A percentile compares a stretch with the other conserved stretches of the same genome.
These are phyloP conservation scores for Fusarium albosuccineum DNA, from an alignment of 2,329 filamentous ascomycete species.

Conservation along the genomic window DNA sequence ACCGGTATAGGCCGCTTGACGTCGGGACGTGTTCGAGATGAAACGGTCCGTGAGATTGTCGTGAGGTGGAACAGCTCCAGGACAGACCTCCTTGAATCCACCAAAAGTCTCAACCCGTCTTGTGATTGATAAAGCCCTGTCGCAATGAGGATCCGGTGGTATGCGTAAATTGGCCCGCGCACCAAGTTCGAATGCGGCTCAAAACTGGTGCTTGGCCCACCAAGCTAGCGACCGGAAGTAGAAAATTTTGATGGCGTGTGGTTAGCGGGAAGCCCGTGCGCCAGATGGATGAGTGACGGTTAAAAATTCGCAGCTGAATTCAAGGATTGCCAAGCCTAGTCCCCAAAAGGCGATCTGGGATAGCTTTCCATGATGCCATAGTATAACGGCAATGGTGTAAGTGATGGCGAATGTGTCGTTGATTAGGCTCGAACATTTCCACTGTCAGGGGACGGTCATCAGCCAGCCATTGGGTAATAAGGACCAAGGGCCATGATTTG, in stretches of 20 bases:
- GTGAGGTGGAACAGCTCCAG: slow-evolving; percentile 32
- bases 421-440: neutral
- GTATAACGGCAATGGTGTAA: slow-evolving; percentile 27
- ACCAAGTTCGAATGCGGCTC: slow-evolving; percentile 44
- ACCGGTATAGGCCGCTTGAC: slow-evolving; percentile 37
- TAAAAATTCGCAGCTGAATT: slow-evolving; percentile 17
- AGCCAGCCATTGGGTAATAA: slow-evolving; percentile 21
- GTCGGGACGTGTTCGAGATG: slow-evolving; percentile 25
- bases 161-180: slow-evolving; percentile 45
- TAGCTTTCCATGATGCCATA: slow-evolving; percentile 19
- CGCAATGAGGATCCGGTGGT: slow-evolving; percentile 41
- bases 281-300: slow-evolving; percentile 6
- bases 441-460: neutral
- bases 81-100: slow-evolving; percentile 31
- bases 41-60: slow-evolving; percentile 28
- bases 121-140: slow-evolving; percentile 41
- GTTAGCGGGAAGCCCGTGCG: slow-evolving; percentile 24
- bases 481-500: slow-evolving; percentile 8
- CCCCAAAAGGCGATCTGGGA: slow-evolving; percentile 4
- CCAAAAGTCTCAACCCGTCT: slow-evolving; percentile 38
- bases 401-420: slow-evolving; percentile 22
- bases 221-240: slow-evolving; percentile 6
- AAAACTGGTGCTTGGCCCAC: slow-evolving; percentile 30
- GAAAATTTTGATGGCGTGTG: slow-evolving; percentile 29
- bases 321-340: slow-evolving; percentile 27